phyloP scores from a whole-genome alignment of 495 filamentous ascomycete genomes.

The Rhypophila decipiens region DNA sequence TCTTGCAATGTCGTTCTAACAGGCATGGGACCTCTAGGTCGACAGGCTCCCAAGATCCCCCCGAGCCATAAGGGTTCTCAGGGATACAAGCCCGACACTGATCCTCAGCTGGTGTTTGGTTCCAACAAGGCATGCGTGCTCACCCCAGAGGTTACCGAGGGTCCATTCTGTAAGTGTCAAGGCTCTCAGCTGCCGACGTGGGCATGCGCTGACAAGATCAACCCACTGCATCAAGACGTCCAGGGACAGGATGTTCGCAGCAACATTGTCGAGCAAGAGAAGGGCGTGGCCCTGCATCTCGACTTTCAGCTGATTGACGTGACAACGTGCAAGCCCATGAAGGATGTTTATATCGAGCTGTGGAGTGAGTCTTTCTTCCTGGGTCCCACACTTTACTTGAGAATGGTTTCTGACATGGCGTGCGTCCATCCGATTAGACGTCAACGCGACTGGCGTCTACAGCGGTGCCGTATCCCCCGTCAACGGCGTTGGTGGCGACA shows the following conservation, averaged over 20 bases:
- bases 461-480: constrained; percentile 37
- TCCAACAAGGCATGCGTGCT: not conserved
- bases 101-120: not conserved
- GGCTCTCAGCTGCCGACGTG: not conserved
- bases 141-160: not conserved
- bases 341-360: constrained; percentile 51
- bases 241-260: constrained; percentile 42
- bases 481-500: constrained; percentile 27
- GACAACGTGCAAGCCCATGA: constrained; percentile 50
- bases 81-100: not conserved
- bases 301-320: constrained; percentile 56
- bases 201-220: constrained; percentile 1
- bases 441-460: constrained; percentile 45
- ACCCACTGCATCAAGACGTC: constrained; percentile 6
- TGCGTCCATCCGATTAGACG: constrained; percentile 17
- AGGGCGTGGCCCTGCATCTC: constrained; percentile 49
- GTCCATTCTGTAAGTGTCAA: constrained; percentile 35
- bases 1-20: too few species aligned
- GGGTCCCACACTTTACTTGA: too few species aligned
- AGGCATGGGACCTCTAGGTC: not conserved
- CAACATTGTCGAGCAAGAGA: constrained; percentile 46
- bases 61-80: not conserved
- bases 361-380: too few species aligned
- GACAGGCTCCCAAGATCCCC: not conserved
- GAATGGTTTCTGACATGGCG: too few species aligned